Evolutionary conservation across 768 basidiomycete genomes (phyloP), one percentile per base, ranked within the genome.

Genomic region (Scleroderma citrinum): DNA sequence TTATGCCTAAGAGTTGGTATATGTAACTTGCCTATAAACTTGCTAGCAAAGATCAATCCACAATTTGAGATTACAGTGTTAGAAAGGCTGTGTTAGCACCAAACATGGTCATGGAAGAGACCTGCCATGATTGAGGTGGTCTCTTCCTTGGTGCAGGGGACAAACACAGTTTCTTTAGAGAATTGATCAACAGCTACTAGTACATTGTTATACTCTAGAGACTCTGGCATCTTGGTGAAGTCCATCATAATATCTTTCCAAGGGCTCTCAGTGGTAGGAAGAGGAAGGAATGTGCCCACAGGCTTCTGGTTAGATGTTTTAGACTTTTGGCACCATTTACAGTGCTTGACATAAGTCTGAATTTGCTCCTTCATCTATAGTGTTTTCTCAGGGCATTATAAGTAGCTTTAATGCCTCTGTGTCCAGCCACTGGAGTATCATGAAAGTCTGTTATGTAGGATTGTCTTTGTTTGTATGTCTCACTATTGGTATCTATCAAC

Each of bases 121-220:
- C 58, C 53, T 0, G 69, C 66, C 3, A 74, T 57, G 16, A 69
- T 63, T 1, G 52, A 42, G 1, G 72, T 56, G 14, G 55, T 57
- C 31, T 68, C 56, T 8, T 49, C 54, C 20, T 69, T 52, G 31
- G 52, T 47, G 44, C 59, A 56, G 1, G 73, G 71, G 30, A 77
- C 66, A 54, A 79, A 77, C 47, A 72, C 67, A 2, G 65, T 69
- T 49, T 60, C 60, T 41, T 71, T 70, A n/a, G 71, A 70, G 32
- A 77, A 51, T 3, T 68, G 56, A 53, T 74, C 67, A 20, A 68
- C 66, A 21, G 78, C 51, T 7, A 66, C 66, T 14, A 68, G 52
- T 49, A 70, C 65, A 4, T 58, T 41, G 47, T 62, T 54, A 47
- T 60, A 72, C 5, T 66, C 66, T 42, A 69, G 57, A 6, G 71